phyloP scores from a whole-genome alignment of 768 basidiomycete genomes.

The Boletus barrowsii region DNA sequence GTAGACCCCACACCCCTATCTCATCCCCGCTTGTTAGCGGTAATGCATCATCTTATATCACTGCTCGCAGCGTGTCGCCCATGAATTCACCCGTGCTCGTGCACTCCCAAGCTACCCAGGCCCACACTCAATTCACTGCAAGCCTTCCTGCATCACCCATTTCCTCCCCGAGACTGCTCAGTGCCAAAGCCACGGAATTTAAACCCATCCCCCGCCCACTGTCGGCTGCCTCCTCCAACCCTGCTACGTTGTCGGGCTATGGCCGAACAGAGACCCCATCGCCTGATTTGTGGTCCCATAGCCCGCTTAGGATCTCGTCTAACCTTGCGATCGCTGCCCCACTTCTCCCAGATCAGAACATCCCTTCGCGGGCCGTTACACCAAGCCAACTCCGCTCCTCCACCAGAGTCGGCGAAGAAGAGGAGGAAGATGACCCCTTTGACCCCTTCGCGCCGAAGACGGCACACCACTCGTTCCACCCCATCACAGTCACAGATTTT shows the following conservation, averaged over 20 bases:
- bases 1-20: constrained; percentile 75
- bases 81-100: constrained; percentile 66
- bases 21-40: constrained; percentile 72
- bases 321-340: constrained; percentile 93
- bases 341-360: constrained; percentile 67
- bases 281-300: constrained; percentile 86
- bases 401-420: constrained; percentile 53
- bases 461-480: constrained; percentile 56
- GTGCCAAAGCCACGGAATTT: constrained; percentile 88
- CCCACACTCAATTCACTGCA: constrained; percentile 63
- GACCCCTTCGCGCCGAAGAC: constrained; percentile 60
- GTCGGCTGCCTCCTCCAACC: constrained; percentile 59
- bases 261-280: constrained; percentile 76
- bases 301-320: constrained; percentile 62
- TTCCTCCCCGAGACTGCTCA: constrained; percentile 80
- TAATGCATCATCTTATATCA: constrained; percentile 54
- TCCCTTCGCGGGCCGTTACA: constrained; percentile 52
- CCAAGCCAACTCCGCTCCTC: constrained; percentile 72
- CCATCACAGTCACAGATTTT: constrained; percentile 60
- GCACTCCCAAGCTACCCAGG: constrained; percentile 53
- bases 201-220: constrained; percentile 80
- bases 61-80: constrained; percentile 50
- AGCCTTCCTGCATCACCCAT: constrained; percentile 83
- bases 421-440: constrained; percentile 83
- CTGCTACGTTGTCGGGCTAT: constrained; percentile 47